A percentile compares a stretch with the other conserved stretches of the same genome.
Conservation (phyloP, 768 basidiomycete genomes). For the Kwoniella heveanensis region DNA sequence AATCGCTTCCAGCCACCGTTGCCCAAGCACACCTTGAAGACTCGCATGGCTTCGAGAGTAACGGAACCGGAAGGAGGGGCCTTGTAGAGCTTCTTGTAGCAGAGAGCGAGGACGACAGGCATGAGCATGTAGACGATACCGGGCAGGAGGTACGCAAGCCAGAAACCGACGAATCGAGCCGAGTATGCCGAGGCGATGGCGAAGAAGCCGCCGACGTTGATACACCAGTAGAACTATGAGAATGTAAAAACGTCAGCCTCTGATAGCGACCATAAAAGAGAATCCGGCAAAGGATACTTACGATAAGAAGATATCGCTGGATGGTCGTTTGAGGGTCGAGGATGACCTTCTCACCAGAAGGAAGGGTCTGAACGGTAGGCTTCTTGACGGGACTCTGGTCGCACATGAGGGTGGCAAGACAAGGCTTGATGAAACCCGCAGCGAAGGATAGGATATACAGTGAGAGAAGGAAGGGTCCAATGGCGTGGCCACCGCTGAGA, state of each 20-base stretch:
- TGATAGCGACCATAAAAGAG: not conserved
- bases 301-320: conserved; percentile 39
- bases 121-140: conserved; percentile 53
- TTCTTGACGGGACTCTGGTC: conserved; percentile 52
- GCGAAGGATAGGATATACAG: conserved; percentile 50
- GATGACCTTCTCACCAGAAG: conserved; percentile 50
- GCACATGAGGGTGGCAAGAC: conserved; percentile 50
- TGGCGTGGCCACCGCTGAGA: conserved; percentile 31
- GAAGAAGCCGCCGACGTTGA: conserved; percentile 56
- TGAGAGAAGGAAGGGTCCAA: conserved; percentile 48
- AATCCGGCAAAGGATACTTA: conserved; percentile 25
- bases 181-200: conserved; percentile 52
- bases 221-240: conserved; percentile 35
- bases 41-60: conserved; percentile 44
- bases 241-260: not conserved
- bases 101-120: conserved; percentile 48
- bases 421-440: conserved; percentile 56
- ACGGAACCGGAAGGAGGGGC: conserved; percentile 55
- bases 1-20: conserved; percentile 39
- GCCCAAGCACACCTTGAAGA: conserved; percentile 32
- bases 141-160: conserved; percentile 53
- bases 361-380: conserved; percentile 35
- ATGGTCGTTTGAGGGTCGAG: conserved; percentile 51
- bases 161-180: conserved; percentile 54
- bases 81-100: conserved; percentile 45